These are phyloP conservation scores for Aotearoamyces nothofagi DNA, from an alignment of 2,329 filamentous ascomycete species.

Conservation along the genomic window DNA sequence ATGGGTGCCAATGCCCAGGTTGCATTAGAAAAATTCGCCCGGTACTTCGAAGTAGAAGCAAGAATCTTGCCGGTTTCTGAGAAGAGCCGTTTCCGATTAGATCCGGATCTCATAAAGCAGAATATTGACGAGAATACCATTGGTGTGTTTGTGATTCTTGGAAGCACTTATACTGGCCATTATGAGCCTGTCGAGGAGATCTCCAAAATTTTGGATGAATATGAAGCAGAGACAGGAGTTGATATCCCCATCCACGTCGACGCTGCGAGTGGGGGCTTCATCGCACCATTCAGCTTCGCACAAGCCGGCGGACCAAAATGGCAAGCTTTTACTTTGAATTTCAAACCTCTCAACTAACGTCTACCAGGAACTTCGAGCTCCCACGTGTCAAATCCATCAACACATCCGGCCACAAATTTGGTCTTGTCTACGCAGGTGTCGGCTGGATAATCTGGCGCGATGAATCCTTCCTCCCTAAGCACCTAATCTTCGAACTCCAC, in stretches of 20 bases:
- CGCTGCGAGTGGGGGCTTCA: conserved; percentile 43
- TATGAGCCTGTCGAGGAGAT: conserved; percentile 59
- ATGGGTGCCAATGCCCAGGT: conserved; percentile 65
- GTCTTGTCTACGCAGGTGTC: conserved; percentile 49
- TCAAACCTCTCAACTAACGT: too few relatives aligned
- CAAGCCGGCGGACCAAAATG: conserved; percentile 41
- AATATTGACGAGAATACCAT: conserved; percentile 66
- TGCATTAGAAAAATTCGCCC: conserved; percentile 55
- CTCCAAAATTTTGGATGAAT: conserved; percentile 46
- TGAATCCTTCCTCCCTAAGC: conserved; percentile 46
- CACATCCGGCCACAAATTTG: conserved; percentile 44
- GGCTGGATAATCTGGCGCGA: conserved; percentile 61
- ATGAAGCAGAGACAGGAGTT: conserved; percentile 41
- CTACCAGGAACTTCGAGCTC: conserved; percentile 38
- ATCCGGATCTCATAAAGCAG: conserved; percentile 46
- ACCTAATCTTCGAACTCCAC: conserved; percentile 54
- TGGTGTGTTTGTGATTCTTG: conserved; percentile 58
- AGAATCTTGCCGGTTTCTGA: conserved; percentile 46
- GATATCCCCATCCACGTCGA: conserved; percentile 57
- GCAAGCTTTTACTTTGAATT: conserved; percentile 18
- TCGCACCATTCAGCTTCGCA: conserved; percentile 44
- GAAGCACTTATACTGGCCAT: conserved; percentile 59
- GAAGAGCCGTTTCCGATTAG: conserved; percentile 44
- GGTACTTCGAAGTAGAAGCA: conserved; percentile 61
- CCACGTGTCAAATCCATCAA: conserved; percentile 54